Evolutionary conservation across 192 early-diverging fungal genomes (phyloP), one percentile per base, ranked within the genome.

Genomic region (Spinellus fusiger): DNA sequence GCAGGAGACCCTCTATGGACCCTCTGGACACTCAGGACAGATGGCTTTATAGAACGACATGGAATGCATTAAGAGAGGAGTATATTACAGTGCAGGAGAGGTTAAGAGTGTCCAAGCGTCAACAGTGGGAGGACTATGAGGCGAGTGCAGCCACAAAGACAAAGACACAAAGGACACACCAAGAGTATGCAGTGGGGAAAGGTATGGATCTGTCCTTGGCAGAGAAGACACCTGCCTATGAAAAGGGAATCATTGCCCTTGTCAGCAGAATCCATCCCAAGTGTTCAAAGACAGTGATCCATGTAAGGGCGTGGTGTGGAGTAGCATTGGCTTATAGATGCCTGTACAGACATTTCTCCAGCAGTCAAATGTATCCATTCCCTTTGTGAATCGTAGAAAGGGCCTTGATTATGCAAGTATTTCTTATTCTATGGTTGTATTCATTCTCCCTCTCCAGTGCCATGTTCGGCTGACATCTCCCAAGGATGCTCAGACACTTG

Each of bases 201-300:
- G n/a, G n/a, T n/a, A n/a, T n/a, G n/a, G n/a, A n/a, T n/a, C n/a
- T n/a, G n/a, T n/a, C n/a, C n/a, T 27, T 31, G 3, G 18, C 2
- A 40, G n/a, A 44, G 38, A 25, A 34, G 25, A 34, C 23, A n/a
- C n/a, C n/a, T 18, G 35, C 13, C 2, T 64, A 56, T 26, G 26
- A 26, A 33, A 38, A 47, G 29, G 40, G 47, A 2, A 23, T 64
- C 7, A 54, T 67, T 49, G 32, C 55, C 1, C 27, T 31, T 22
- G 65, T 61, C 25, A n/a, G 31, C 3, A 51, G 54, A 10, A 5
- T 67, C 5, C 65, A 67, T 47, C 22, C 44, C 7, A 51, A 67
- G 18, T 32, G 50, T 13, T 31, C 55, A 25, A 67, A 67, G 25
- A 55, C 56, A 9, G 31, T 20, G 1, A 28, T 60, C 29, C 18